Evolutionary conservation across 2,329 filamentous ascomycete genomes (phyloP).

Genomic region (Exophiala bonariae): DNA sequence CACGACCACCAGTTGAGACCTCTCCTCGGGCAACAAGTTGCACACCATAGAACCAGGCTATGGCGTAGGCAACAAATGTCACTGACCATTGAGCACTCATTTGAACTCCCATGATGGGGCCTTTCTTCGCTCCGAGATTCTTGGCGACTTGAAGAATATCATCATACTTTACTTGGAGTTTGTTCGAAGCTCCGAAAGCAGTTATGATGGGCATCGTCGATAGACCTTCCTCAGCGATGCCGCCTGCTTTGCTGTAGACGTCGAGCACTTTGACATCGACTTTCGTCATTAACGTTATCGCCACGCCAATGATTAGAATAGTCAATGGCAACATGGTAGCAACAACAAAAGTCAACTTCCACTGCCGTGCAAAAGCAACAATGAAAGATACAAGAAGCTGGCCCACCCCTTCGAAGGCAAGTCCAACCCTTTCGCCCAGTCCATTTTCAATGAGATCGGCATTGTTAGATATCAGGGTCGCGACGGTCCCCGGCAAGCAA

Average conservation of each 20-base stretch:
- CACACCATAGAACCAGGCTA: constrained; percentile 35
- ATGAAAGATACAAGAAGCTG: constrained; percentile 11
- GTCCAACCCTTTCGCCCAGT: constrained; percentile 25
- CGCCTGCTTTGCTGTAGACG: constrained; percentile 43
- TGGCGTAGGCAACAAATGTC: constrained; percentile 33
- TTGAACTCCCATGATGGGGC: constrained; percentile 31
- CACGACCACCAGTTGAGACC: constrained; percentile 28
- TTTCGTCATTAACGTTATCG: constrained; percentile 25
- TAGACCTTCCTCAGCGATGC: constrained; percentile 51
- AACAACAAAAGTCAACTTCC: constrained; percentile 45
- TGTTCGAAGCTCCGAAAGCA: constrained; percentile 37
- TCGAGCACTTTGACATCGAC: constrained; percentile 27
- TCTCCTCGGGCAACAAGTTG: constrained; percentile 29
- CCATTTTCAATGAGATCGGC: constrained; percentile 25
- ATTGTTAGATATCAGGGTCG: constrained; percentile 28
- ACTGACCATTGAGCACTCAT: constrained; percentile 31
- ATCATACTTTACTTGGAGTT: constrained; percentile 30
- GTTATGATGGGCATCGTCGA: constrained; percentile 49
- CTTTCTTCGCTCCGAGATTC: constrained; percentile 28
- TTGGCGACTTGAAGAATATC: constrained; percentile 29
- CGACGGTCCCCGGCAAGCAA: constrained; percentile 25
- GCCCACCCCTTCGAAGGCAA: constrained; percentile 20
- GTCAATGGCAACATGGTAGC: constrained; percentile 50
- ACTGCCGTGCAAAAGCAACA: constrained; percentile 37
- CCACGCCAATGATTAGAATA: constrained; percentile 23